Percentiles rank a stretch among this genome's conserved stretches.
Conservation (phyloP, 768 basidiomycete species). For the Cystofilobasidium capitatum region DNA sequence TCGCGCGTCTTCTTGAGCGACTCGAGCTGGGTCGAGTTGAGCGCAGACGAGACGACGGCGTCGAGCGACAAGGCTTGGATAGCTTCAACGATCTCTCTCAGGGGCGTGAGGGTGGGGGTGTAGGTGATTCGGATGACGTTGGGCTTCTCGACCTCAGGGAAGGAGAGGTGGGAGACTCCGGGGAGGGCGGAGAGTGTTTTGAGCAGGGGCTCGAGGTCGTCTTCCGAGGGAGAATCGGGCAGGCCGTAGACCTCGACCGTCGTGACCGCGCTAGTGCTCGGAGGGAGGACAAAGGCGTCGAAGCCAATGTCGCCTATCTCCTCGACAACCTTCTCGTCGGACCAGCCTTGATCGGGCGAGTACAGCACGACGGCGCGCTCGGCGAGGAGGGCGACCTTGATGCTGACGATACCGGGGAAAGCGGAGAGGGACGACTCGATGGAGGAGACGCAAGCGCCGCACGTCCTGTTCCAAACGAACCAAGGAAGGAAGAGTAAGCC, state of each 20-base stretch:
- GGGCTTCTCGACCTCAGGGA: constrained; percentile 42
- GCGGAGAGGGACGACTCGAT: constrained; percentile 36
- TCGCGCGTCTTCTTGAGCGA: constrained; percentile 84
- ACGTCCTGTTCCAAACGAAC: constrained; percentile 27
- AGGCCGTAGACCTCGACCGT: constrained; percentile 24
- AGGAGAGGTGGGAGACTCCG: constrained; percentile 68
- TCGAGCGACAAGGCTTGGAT: constrained; percentile 86
- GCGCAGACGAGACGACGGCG: constrained; percentile 63
- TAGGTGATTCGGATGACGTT: constrained; percentile 36
- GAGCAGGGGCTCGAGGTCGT: constrained; percentile 46
- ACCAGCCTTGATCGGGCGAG: constrained; percentile 64
- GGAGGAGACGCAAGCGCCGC: constrained; percentile 40
- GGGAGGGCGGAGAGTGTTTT: constrained; percentile 63
- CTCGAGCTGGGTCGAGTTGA: constrained; percentile 71
- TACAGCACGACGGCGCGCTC: constrained; percentile 88
- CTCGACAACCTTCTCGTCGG: constrained; percentile 65
- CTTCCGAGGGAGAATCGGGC: neutral
- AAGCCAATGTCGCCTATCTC: constrained; percentile 91
- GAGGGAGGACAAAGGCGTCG: constrained; percentile 68
- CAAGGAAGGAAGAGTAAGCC: neutral
- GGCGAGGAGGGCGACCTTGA: constrained; percentile 94
- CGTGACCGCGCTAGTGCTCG: constrained; percentile 30
- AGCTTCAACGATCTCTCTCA: constrained; percentile 78
- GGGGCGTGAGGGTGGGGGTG: constrained; percentile 49
- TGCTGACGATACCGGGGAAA: constrained; percentile 77